These are phyloP conservation scores for Leccinum fuscescens DNA, from an alignment of 1,284 basidiomycete species.

Conservation along the genomic window DNA sequence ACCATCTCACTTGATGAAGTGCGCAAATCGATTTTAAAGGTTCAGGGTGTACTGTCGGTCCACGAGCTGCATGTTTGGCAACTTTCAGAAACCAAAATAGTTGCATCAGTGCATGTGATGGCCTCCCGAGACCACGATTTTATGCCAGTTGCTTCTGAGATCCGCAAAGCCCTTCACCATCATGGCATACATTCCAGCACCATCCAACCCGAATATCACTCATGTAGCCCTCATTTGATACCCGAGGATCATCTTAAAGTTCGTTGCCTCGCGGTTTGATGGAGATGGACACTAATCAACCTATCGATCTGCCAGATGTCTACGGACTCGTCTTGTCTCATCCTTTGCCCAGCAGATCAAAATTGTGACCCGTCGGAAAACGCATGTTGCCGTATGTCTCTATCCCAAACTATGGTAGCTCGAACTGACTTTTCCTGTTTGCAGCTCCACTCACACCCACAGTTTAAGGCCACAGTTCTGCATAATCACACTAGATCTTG, in stretches of 20 bases:
- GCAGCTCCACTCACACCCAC: conserved; percentile 49
- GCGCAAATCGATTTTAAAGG: conserved; percentile 72
- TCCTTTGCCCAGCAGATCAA: conserved; percentile 59
- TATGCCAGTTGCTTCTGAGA: conserved; percentile 85
- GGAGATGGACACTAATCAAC: background rate
- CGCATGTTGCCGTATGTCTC: conserved; percentile 74
- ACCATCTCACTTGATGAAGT: conserved; percentile 89
- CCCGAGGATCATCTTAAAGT: conserved; percentile 49
- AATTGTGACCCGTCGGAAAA: conserved; percentile 68
- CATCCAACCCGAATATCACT: conserved; percentile 80
- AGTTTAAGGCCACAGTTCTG: conserved; percentile 34
- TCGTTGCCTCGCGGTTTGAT: conserved; percentile 3
- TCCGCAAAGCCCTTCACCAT: conserved; percentile 81
- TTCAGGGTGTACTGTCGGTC: conserved; percentile 87
- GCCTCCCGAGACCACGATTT: conserved; percentile 82
- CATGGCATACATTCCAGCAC: conserved; percentile 94
- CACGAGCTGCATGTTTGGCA: conserved; percentile 99
- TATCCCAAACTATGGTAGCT: background rate
- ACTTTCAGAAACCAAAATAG: conserved; percentile 83
- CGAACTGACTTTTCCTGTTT: conserved; percentile 8
- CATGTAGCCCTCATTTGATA: conserved; percentile 20
- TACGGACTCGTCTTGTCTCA: conserved; percentile 48
- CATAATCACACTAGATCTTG: background rate
- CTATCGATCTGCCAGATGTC: conserved; percentile 30
- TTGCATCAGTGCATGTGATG: conserved; percentile 95